Evolutionary conservation across 139 green algal species (phyloP).

Genomic region (Chlorella sp.): DNA sequence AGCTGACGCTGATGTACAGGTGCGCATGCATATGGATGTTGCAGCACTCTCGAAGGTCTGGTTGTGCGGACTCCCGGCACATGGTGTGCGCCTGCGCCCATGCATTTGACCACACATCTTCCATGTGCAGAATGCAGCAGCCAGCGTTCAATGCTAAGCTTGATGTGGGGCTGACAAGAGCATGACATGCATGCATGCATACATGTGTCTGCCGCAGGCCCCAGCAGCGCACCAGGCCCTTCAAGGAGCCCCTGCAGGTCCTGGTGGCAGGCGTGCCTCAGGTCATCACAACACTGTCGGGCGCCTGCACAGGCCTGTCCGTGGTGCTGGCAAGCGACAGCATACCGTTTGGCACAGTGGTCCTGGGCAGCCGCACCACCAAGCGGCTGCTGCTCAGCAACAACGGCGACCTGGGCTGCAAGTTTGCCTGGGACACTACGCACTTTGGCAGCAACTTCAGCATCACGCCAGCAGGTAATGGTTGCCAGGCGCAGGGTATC

Average conservation of each 20-base stretch:
- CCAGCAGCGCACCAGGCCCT: not conserved
- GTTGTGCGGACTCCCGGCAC: too few relatives aligned
- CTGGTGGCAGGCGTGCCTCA: not conserved
- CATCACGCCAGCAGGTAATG: slow-evolving; percentile 58
- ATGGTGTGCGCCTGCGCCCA: too few relatives aligned
- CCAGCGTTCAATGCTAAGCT: too few relatives aligned
- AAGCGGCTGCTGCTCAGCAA: slow-evolving; percentile 71
- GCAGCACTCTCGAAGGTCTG: too few relatives aligned
- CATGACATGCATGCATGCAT: too few relatives aligned
- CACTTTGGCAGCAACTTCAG: slow-evolving; percentile 49
- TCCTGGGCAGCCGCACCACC: slow-evolving; percentile 47
- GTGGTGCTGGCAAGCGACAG: slow-evolving; percentile 54
- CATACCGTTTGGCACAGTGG: slow-evolving; percentile 67
- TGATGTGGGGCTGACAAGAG: too few relatives aligned
- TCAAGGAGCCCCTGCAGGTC: not conserved
- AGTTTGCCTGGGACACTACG: slow-evolving; percentile 48
- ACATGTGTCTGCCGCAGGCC: too few relatives aligned
- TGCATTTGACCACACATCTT: too few relatives aligned
- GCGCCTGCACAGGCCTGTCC: slow-evolving; percentile 62
- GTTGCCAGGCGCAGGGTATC: too few relatives aligned
- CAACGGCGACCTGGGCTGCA: slow-evolving; percentile 63
- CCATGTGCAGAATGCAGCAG: too few relatives aligned
- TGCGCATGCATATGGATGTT: too few relatives aligned
- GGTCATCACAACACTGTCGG: slow-evolving; percentile 36
- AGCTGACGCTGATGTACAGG: too few relatives aligned